Base-by-base conservation (phyloP, 192 early-diverging fungal species). In the Backusella australiensis region DNA sequence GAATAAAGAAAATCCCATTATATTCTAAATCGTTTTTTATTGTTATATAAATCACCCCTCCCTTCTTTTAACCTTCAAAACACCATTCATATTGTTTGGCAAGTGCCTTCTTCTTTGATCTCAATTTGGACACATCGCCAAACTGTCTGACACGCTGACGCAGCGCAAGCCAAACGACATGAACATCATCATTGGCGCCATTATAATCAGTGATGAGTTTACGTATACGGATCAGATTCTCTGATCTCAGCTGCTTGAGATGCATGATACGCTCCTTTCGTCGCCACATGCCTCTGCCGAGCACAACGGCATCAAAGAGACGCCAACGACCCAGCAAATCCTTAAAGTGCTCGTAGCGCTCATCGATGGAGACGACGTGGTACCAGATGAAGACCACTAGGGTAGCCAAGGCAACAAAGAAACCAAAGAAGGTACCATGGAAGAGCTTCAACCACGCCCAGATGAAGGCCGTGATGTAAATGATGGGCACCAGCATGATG, bases 311-410 rank as follows among this genome's bases (percentile, higher is more conserved):
- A 75, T 83, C 82, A 75, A 83, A 83, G 26, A 83, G 29, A 3
- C 82, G 72, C 82, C 82, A 83, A 29, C 78, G 73, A 1, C 79
- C 82, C 21, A 75, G 19, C 1, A 83, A n/a, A 38, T 83, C 82
- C 69, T 83, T 83, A 46, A 73, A 83, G 9, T 73, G 66, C 29
- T 75, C 82, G 44, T 84, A 85, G 19, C 80, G 69, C 19, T 80
- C 73, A 46, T 84, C 85, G 17, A 83, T 82, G 0, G 77, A 77
- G 3, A 77, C 75, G 41, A 78, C 74, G 72, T 86, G 85, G 53
- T 86, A 86, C 85, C 85, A 86, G 21, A 79, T 76, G 49, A 86
- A 84, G 2, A 82, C 77, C 5, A 46, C 52, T 11, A 82, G 65
- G 0, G 76, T 76, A 3, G 73, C 71, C n/a, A 74, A 38, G 0